phyloP scores from a whole-genome alignment of 192 early-diverging fungal genomes.

The Coemansia sp. region DNA sequence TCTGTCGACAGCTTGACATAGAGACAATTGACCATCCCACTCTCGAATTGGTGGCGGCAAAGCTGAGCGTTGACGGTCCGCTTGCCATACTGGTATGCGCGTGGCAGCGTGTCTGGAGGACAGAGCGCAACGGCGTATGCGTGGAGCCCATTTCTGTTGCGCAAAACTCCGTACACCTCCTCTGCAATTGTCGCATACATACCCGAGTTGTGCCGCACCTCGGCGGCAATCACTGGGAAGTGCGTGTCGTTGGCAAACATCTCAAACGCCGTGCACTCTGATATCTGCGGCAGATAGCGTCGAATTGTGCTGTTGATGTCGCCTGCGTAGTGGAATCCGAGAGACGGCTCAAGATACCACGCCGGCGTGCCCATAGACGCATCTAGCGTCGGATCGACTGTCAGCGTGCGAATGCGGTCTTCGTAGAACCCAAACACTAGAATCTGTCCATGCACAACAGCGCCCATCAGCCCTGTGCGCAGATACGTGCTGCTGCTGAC shows the following conservation, averaged over 20 bases:
- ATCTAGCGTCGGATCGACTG: conserved; percentile 11
- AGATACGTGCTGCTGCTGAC: conserved; percentile 66
- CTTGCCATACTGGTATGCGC: conserved; percentile 69
- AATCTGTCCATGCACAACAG: conserved; percentile 66
- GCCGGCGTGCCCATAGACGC: conserved; percentile 1
- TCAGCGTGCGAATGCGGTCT: conserved; percentile 69
- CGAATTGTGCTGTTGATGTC: conserved; percentile 41
- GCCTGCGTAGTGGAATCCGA: conserved; percentile 48
- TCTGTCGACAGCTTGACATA: conserved; percentile 63
- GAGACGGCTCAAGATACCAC: conserved; percentile 35
- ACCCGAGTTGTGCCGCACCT: conserved; percentile 58
- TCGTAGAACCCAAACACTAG: conserved; percentile 77
- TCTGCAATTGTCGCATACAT: conserved; percentile 59
- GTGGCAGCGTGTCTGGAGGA: conserved; percentile 61
- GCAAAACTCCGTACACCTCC: conserved; percentile 58
- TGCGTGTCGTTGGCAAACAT: conserved; percentile 68
- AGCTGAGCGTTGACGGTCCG: conserved; percentile 65
- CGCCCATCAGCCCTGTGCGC: conserved; percentile 75
- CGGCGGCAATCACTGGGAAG: conserved; percentile 71
- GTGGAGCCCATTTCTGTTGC: conserved; percentile 63
- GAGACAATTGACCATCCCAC: conserved; percentile 58
- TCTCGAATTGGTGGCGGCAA: conserved; percentile 65
- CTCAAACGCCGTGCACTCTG: conserved; percentile 63
- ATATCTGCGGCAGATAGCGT: conserved; percentile 34
- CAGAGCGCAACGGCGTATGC: conserved; percentile 65